Conservation (phyloP, 2,329 filamentous ascomycete genomes). For the Apiospora hydei region DNA sequence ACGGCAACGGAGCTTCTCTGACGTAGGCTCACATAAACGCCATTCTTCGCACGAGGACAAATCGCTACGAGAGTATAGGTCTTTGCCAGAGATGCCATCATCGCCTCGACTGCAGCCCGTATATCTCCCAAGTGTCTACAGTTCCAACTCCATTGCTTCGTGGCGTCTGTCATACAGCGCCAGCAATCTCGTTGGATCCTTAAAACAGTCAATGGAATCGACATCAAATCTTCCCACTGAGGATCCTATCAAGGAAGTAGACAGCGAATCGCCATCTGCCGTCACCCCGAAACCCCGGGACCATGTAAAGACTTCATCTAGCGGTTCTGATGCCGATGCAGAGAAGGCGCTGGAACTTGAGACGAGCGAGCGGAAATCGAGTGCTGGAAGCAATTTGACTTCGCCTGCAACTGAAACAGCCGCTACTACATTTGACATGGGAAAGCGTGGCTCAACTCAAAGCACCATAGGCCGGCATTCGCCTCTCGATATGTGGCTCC, state of each 20-base stretch:
- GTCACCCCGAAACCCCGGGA: background rate
- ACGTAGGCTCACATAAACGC: background rate
- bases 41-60: background rate
- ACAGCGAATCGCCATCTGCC: background rate
- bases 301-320: background rate
- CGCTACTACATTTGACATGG: background rate
- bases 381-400: background rate
- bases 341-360: background rate
- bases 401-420: background rate
- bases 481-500: constrained; percentile 41
- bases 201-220: constrained; percentile 28
- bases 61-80: constrained; percentile 20
- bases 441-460: background rate
- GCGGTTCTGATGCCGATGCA: background rate
- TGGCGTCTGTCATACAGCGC: constrained; percentile 40
- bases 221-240: constrained; percentile 27
- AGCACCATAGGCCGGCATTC: constrained; percentile 33
- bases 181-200: constrained; percentile 35
- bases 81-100: constrained; percentile 33
- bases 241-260: constrained; percentile 26
- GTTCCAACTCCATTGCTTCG: constrained; percentile 38
- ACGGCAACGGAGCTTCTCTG: background rate
- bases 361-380: background rate
- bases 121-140: constrained; percentile 31
- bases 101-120: constrained; percentile 35